Evolutionary conservation across 2,329 filamentous ascomycete species (phyloP).

Genomic region (Remersonia thermophila): DNA sequence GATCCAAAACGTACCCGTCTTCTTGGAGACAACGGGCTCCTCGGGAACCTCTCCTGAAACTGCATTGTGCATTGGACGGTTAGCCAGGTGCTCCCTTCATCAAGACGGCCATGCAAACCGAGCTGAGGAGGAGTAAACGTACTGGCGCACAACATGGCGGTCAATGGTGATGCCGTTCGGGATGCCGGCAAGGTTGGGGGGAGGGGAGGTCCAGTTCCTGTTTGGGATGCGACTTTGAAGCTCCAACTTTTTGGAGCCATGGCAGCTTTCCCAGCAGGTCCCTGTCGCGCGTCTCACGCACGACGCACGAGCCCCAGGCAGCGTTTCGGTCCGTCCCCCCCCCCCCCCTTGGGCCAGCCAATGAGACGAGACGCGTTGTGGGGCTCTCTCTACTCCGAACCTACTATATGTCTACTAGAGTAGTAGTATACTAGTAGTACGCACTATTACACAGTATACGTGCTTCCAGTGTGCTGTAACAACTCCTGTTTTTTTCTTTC

Average conservation of each 20-base stretch:
- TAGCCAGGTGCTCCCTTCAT: conserved; percentile 2
- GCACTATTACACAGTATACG: too few relatives aligned
- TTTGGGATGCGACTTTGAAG: conserved; percentile 6
- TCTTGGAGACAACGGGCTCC: conserved; percentile 86
- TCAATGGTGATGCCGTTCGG: background rate
- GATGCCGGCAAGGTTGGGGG: conserved; percentile 1
- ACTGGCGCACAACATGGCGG: conserved; percentile 23
- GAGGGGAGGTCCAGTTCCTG: background rate
- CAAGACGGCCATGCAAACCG: background rate
- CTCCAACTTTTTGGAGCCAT: conserved; percentile 13
- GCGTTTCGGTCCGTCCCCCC: too few relatives aligned
- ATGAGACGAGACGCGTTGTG: too few relatives aligned
- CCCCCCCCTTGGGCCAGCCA: too few relatives aligned
- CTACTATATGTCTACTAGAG: too few relatives aligned
- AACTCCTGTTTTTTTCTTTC: too few relatives aligned
- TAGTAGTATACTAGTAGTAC: too few relatives aligned
- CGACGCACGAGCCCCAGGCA: conserved; percentile 5
- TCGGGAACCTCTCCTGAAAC: conserved; percentile 95
- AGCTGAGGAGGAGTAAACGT: background rate
- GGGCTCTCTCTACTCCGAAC: too few relatives aligned
- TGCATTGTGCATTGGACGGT: conserved; percentile 31
- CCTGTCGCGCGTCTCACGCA: background rate
- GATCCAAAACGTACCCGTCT: conserved; percentile 80
- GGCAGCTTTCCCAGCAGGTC: background rate
- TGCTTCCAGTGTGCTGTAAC: too few relatives aligned